These are phyloP conservation scores for Ustilago vetiveriae DNA, from an alignment of 1,284 basidiomycete species.

Conservation along the genomic window DNA sequence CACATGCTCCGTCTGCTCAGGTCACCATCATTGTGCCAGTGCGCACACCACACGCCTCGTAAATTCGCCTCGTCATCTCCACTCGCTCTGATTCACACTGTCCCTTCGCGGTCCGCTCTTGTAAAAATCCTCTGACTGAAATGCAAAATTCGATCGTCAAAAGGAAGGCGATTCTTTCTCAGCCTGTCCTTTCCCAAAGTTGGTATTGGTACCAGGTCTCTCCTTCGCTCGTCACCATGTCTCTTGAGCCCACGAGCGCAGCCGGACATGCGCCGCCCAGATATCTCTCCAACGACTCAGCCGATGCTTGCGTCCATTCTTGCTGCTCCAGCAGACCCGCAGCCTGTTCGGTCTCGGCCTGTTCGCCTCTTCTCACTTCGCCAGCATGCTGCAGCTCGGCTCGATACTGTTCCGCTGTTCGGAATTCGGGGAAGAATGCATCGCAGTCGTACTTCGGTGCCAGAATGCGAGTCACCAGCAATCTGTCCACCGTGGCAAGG, in stretches of 20 bases:
- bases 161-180: neutral
- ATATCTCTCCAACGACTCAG: slow-evolving; percentile 15
- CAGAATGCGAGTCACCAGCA: slow-evolving; percentile 83
- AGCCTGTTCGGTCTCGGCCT: neutral
- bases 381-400: slow-evolving; percentile 20
- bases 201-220: slow-evolving; percentile 42
- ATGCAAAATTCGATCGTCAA: neutral
- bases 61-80: neutral
- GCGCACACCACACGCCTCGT: neutral
- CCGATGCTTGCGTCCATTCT: slow-evolving; percentile 28
- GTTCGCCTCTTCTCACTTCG: neutral
- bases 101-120: slow-evolving; percentile 19
- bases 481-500: slow-evolving; percentile 36
- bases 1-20: neutral
- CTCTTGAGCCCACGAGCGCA: slow-evolving; percentile 5
- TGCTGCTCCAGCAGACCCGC: slow-evolving; percentile 8
- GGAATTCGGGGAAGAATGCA: slow-evolving; percentile 82
- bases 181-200: slow-evolving; percentile 32
- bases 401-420: slow-evolving; percentile 53
- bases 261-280: slow-evolving; percentile 24
- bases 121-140: neutral
- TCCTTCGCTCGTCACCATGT: slow-evolving; percentile 33
- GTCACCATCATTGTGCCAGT: neutral
- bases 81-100: slow-evolving; percentile 8
- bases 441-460: slow-evolving; percentile 84